Evolutionary conservation across 108 stramenopile genomes (phyloP).

Genomic region (Conticribra weissflogii): DNA sequence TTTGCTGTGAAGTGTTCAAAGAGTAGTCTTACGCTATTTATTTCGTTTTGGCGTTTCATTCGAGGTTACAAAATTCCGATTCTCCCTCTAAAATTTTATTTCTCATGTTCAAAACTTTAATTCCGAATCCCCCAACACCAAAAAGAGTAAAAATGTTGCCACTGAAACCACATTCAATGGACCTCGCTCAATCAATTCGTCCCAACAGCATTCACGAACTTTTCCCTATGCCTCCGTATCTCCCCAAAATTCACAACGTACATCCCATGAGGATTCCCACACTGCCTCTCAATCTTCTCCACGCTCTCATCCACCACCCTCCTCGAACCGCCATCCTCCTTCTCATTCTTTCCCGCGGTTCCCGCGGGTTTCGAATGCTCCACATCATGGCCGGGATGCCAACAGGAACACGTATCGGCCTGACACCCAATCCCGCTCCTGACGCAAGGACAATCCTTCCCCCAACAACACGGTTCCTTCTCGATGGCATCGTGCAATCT

Average conservation of each 20-base stretch:
- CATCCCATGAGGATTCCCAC: constrained; percentile 80
- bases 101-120: no score
- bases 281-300: constrained; percentile 61
- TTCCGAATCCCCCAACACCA: no score
- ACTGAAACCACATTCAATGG: background rate
- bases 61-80: no score
- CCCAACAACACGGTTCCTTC: constrained; percentile 74
- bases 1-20: background rate
- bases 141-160: no score
- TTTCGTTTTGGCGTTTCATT: no score
- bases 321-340: constrained; percentile 14
- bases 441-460: constrained; percentile 73
- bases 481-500: constrained; percentile 67
- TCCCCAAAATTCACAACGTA: constrained; percentile 64
- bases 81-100: no score
- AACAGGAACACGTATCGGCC: constrained; percentile 84
- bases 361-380: no score
- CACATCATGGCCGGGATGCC: constrained; percentile 74
- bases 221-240: constrained; percentile 57
- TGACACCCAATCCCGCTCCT: constrained; percentile 83
- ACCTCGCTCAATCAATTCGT: background rate
- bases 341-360: constrained; percentile 3
- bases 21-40: no score
- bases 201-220: constrained; percentile 21
- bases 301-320: constrained; percentile 28